phyloP scores from a whole-genome alignment of 1,284 basidiomycete genomes.

The Ceratobasidium sp. region DNA sequence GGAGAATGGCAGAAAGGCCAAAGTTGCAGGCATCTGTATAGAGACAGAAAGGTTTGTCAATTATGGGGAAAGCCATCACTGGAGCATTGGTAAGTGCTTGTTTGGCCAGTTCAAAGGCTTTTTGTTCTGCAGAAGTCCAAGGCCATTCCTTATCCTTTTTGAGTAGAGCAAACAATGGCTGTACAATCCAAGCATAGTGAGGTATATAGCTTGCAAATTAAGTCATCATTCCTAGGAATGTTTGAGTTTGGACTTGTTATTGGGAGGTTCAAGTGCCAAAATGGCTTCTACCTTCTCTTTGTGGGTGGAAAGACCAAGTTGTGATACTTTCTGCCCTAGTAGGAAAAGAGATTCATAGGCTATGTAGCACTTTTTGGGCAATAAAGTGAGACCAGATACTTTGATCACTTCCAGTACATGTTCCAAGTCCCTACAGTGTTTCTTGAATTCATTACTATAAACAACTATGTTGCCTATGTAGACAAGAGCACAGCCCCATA shows the following conservation, averaged over 20 bases:
- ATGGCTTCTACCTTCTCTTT: slow-evolving; percentile 48
- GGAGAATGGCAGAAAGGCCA: slow-evolving; percentile 49
- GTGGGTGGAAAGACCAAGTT: slow-evolving; percentile 48
- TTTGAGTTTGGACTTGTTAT: too few species aligned
- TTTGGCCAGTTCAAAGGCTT: slow-evolving; percentile 35
- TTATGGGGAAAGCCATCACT: slow-evolving; percentile 44
- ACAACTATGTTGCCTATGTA: slow-evolving; percentile 57
- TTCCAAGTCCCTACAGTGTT: slow-evolving; percentile 49
- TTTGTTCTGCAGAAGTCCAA: too few species aligned
- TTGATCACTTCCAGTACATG: slow-evolving; percentile 47
- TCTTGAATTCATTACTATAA: slow-evolving; percentile 47
- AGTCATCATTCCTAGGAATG: slow-evolving; percentile 50
- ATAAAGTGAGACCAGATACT: slow-evolving; percentile 48
- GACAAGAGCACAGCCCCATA: slow-evolving; percentile 54
- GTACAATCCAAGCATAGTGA: slow-evolving; percentile 47
- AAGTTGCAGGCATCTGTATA: slow-evolving; percentile 53
- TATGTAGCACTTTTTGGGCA: slow-evolving; percentile 50
- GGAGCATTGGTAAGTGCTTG: slow-evolving; percentile 24
- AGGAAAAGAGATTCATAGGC: slow-evolving; percentile 48
- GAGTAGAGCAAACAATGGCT: slow-evolving; percentile 26
- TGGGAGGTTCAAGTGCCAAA: too few species aligned
- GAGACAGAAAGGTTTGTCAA: slow-evolving; percentile 48
- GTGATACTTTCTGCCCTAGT: slow-evolving; percentile 50
- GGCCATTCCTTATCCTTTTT: slow-evolving; percentile 24
- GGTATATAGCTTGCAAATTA: slow-evolving; percentile 46